phyloP scores from a whole-genome alignment of 2,329 filamentous ascomycete species.

The Pezicula carpinea region DNA sequence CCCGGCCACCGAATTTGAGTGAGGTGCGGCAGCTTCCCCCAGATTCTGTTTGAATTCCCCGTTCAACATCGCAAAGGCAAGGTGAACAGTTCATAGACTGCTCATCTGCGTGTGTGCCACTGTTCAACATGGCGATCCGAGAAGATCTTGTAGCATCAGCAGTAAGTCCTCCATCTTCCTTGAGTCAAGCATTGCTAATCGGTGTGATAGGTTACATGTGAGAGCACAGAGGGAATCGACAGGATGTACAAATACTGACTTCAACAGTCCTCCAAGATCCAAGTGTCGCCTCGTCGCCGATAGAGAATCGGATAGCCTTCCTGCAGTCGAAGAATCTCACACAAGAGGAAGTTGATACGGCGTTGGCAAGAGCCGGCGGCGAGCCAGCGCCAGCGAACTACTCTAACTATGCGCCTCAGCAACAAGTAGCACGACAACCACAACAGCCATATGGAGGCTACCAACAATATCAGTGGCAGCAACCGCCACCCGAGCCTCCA shows the following conservation, averaged over 20 bases:
- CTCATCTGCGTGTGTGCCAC: constrained; percentile 5
- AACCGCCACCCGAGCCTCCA: constrained; percentile 55
- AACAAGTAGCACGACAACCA: constrained; percentile 34
- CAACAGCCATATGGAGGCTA: constrained; percentile 41
- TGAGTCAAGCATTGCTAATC: constrained; percentile 17
- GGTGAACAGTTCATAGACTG: not conserved
- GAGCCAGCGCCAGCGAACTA: constrained; percentile 41
- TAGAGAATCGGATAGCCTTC: constrained; percentile 90
- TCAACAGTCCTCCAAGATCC: constrained; percentile 83
- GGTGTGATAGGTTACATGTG: constrained; percentile 29
- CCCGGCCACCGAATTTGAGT: constrained; percentile 2
- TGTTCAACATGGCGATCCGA: constrained; percentile 69
- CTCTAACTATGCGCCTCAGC: constrained; percentile 37
- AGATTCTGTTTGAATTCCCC: not conserved
- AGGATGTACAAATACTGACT: constrained; percentile 12
- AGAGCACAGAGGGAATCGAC: constrained; percentile 11
- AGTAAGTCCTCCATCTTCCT: constrained; percentile 40
- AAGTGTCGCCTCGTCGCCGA: constrained; percentile 79
- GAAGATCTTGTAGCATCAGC: constrained; percentile 89
- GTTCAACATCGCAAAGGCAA: not conserved
- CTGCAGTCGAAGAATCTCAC: constrained; percentile 96
- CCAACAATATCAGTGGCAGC: constrained; percentile 53
- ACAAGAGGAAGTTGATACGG: constrained; percentile 86
- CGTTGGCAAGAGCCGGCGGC: constrained; percentile 71
- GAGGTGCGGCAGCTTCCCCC: not conserved